Evolutionary conservation across 2,329 filamentous ascomycete genomes (phyloP), one percentile per base, ranked within the genome.

Genomic region (Beauveria asiatica): DNA sequence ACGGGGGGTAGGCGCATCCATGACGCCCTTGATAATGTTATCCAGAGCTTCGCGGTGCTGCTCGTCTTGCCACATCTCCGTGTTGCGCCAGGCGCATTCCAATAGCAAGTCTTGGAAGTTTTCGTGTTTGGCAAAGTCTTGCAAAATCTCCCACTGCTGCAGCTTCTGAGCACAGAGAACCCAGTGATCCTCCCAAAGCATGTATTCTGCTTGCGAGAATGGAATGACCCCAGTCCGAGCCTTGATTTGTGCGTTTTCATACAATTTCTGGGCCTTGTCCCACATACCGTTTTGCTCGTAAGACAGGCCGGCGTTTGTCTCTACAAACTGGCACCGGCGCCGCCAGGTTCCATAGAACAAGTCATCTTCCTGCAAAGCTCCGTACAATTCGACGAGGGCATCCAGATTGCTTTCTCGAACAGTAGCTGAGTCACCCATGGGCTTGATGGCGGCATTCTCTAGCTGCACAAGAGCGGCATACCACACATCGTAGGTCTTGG

Each of bases 121-220:
- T 71, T 99, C 95, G 68, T 99, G 94, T 74, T 99, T 99, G 4
- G 94, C 92, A 69, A 97, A 97, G 67, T 99, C 95, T 63, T 92
- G 91, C 39, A 99, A 75, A 60, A 99, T 93, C 68, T 99, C 94
- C 94, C 94, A 99, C 70, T 99, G 95, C 72, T 99, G 95, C 50
- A 99, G 80, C 75, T 99, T 99, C 75, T 97, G 92, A 0, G 93
- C 94, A 72, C 94, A 99, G 54, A 97, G 82, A 46, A 99, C 87
- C 94, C 94, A 99, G 68, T 99, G 95, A 70, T 99, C 94, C 74
- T 99, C 94, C 94, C 94, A 99, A 1, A 99, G 83, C 84, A 96
- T 97, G 74, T 99, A 99, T 74, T 99, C 94, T 37, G 88, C 92
- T 67, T 95, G 90, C 1, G 93, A 96, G 73, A 97, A 97, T 0